Conservation (phyloP, 2,329 filamentous ascomycete species). For the Alternaria panax region DNA sequence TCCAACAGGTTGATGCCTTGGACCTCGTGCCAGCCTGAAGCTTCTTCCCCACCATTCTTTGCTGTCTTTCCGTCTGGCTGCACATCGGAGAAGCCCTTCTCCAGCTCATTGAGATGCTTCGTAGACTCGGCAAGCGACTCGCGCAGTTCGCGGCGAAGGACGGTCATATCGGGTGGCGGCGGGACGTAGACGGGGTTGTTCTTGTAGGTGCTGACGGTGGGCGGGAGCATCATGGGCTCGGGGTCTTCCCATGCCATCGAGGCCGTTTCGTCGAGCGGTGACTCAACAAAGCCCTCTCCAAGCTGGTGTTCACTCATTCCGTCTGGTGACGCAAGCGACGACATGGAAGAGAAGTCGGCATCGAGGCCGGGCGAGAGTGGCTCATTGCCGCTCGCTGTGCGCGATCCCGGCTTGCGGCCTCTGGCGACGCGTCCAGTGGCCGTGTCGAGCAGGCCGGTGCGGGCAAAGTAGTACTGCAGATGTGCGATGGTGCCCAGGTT, state of each 20-base stretch:
- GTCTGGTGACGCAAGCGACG: conserved; percentile 35
- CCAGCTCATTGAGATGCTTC: conserved; percentile 70
- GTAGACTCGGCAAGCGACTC: conserved; percentile 73
- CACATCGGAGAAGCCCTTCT: conserved; percentile 39
- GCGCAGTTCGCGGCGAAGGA: conserved; percentile 75
- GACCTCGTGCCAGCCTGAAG: conserved; percentile 80
- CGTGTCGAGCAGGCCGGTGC: conserved; percentile 90
- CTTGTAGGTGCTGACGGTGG: conserved; percentile 95
- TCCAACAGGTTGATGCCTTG: conserved; percentile 93
- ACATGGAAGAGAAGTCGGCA: conserved; percentile 34
- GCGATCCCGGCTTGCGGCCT: conserved; percentile 61
- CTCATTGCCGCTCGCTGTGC: conserved; percentile 44
- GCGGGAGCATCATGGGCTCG: conserved; percentile 86
- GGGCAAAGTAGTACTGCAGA: conserved; percentile 96
- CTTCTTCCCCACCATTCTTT: conserved; percentile 37
- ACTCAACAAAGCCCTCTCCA: conserved; percentile 56
- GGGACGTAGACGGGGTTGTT: conserved; percentile 81
- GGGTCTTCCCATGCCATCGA: conserved; percentile 62
- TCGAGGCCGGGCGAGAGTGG: conserved; percentile 36
- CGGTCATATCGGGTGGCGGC: conserved; percentile 81
- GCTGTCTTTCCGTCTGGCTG: conserved; percentile 14
- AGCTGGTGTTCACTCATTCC: conserved; percentile 38
- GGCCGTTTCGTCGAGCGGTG: conserved; percentile 62
- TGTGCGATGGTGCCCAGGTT: conserved; percentile 96
- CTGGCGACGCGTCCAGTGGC: conserved; percentile 87